Conservation (phyloP, 495 filamentous ascomycete genomes). For the Trichoderma erinaceum region DNA sequence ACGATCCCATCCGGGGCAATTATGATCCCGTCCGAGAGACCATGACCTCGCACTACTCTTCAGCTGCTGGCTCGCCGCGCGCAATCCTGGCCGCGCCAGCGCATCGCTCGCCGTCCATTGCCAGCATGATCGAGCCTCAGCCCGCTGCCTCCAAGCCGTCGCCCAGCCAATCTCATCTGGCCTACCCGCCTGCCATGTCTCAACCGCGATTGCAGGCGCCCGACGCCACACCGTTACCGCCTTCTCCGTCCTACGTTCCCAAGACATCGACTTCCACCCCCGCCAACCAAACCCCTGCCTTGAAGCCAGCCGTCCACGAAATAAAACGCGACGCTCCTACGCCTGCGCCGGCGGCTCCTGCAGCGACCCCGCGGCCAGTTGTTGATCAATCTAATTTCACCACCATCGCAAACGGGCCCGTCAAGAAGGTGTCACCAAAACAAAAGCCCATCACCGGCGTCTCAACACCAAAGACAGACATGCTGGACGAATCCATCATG, state of each 20-base stretch:
- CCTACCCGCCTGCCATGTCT: constrained; percentile 21
- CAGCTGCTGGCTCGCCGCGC: constrained; percentile 11
- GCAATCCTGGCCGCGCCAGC: constrained; percentile 24
- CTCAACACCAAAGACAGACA: constrained; percentile 37
- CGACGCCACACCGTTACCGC: constrained; percentile 18
- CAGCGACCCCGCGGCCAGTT: constrained; percentile 30
- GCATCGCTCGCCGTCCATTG: constrained; percentile 74
- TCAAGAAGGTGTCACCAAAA: constrained; percentile 19
- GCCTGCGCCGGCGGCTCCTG: constrained; percentile 23
- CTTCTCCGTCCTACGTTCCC: constrained; percentile 27
- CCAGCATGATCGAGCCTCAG: constrained; percentile 80
- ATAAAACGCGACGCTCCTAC: not conserved
- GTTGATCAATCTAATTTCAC: constrained; percentile 23
- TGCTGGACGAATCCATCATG: constrained; percentile 31
- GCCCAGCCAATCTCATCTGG: constrained; percentile 38
- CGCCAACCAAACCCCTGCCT: constrained; percentile 3
- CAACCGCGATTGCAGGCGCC: constrained; percentile 24
- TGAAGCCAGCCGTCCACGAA: not conserved
- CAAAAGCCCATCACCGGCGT: constrained; percentile 35
- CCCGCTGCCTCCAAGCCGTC: constrained; percentile 38
- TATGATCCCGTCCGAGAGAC: constrained; percentile 52
- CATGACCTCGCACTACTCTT: constrained; percentile 25
- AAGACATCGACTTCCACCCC: constrained; percentile 14
- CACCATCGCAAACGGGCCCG: constrained; percentile 18
- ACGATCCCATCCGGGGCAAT: constrained; percentile 76